Percentiles rank a stretch among this genome's conserved stretches.
Conservation (phyloP, 2,329 filamentous ascomycete species). For the Exophiala sideris region DNA sequence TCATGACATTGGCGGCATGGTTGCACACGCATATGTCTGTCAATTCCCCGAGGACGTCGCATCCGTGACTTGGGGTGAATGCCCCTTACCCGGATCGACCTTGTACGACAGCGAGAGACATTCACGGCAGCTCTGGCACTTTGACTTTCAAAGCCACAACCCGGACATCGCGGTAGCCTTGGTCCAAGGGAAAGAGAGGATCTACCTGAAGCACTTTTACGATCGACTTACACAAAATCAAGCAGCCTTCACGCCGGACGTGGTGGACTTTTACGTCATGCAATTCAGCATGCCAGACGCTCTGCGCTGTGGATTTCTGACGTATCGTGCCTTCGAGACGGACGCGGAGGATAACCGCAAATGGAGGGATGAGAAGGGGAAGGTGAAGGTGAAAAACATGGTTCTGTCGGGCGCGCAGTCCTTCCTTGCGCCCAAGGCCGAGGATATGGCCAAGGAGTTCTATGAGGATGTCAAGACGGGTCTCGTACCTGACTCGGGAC, state of each 20-base stretch:
- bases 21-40: slow-evolving; percentile 42
- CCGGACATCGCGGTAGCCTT: slow-evolving; percentile 41
- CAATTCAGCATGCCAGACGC: slow-evolving; percentile 37
- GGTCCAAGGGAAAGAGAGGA: slow-evolving; percentile 38
- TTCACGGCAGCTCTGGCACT: slow-evolving; percentile 42
- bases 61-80: slow-evolving; percentile 44
- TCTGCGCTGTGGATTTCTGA: slow-evolving; percentile 34
- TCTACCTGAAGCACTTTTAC: slow-evolving; percentile 46
- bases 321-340: slow-evolving; percentile 35
- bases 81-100: slow-evolving; percentile 37
- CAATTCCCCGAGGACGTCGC: slow-evolving; percentile 33
- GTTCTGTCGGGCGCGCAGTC: slow-evolving; percentile 33
- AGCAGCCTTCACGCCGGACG: slow-evolving; percentile 35
- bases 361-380: slow-evolving; percentile 33
- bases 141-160: slow-evolving; percentile 40
- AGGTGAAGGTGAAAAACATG: slow-evolving; percentile 32
- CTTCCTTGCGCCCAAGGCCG: slow-evolving; percentile 29
- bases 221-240: slow-evolving; percentile 38
- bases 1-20: slow-evolving; percentile 50
- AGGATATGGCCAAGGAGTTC: slow-evolving; percentile 33
- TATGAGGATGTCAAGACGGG: slow-evolving; percentile 31
- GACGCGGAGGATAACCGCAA: slow-evolving; percentile 33
- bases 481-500: slow-evolving; percentile 32
- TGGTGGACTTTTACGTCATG: slow-evolving; percentile 40
- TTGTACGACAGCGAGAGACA: slow-evolving; percentile 37